phyloP scores from a whole-genome alignment of 2,329 filamentous ascomycete genomes.

The Monosporascus sp. region DNA sequence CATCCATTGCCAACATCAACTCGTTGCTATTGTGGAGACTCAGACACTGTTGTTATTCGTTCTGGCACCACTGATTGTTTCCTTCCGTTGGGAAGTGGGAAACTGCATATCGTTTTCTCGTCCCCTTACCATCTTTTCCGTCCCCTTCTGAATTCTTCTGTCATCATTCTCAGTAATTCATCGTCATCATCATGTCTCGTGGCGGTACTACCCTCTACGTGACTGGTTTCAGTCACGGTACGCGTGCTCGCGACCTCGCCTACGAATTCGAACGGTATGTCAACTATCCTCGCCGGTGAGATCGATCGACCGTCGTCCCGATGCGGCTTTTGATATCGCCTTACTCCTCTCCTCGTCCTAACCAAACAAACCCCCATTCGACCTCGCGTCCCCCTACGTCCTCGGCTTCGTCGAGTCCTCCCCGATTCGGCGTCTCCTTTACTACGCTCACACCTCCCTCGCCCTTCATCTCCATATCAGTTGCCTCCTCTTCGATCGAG shows the following conservation, averaged over 20 bases:
- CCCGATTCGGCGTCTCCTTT: slow-evolving; percentile 32
- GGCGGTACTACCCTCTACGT: slow-evolving; percentile 94
- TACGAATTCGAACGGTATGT: slow-evolving; percentile 99
- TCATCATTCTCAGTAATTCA: neutral
- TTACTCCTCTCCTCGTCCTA: slow-evolving; percentile 28
- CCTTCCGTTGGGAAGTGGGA: neutral
- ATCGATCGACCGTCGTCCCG: slow-evolving; percentile 39
- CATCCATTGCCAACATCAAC: neutral
- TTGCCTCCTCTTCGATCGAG: slow-evolving; percentile 40
- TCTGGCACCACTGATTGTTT: neutral
- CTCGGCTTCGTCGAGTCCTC: slow-evolving; percentile 30
- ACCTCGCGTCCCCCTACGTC: slow-evolving; percentile 26
- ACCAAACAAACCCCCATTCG: slow-evolving; percentile 11
- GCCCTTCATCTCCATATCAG: slow-evolving; percentile 27
- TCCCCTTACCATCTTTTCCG: slow-evolving; percentile 1
- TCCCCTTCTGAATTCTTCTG: neutral
- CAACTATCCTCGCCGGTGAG: slow-evolving; percentile 50
- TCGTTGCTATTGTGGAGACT: neutral
- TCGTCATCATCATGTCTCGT: slow-evolving; percentile 67
- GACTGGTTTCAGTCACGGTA: slow-evolving; percentile 98
- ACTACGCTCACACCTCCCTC: slow-evolving; percentile 24
- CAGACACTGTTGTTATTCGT: neutral
- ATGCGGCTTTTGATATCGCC: slow-evolving; percentile 37
- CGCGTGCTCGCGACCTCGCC: slow-evolving; percentile 96
- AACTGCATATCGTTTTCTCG: neutral